Percentiles rank a stretch among this genome's conserved stretches.
These are phyloP conservation scores for Apiospora marii DNA, from an alignment of 2,329 filamentous ascomycete species.

Conservation along the genomic window DNA sequence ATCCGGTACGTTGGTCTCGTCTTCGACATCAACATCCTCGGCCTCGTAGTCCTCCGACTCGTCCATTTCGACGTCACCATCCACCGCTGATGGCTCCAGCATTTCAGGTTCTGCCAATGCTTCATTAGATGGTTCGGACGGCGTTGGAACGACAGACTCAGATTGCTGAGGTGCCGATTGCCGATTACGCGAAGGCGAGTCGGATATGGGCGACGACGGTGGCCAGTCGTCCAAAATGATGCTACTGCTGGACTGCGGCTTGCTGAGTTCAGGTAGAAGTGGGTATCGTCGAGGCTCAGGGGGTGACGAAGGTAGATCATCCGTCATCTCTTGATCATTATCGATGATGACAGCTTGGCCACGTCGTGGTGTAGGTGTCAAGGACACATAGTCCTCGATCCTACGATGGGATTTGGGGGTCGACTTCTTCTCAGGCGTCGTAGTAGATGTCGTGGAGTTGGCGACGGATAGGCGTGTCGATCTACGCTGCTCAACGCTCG, in stretches of 20 bases:
- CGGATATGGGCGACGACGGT: conserved; percentile 64
- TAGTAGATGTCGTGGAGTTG: conserved; percentile 25
- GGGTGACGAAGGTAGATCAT: conserved; percentile 64
- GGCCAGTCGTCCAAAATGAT: conserved; percentile 57
- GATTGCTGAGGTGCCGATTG: background rate
- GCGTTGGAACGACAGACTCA: background rate
- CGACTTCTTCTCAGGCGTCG: conserved; percentile 41
- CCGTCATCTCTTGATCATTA: conserved; percentile 56
- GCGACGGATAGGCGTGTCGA: conserved; percentile 23
- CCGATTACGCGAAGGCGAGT: conserved; percentile 53
- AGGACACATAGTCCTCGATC: conserved; percentile 62
- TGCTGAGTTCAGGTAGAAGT: conserved; percentile 57
- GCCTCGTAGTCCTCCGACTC: conserved; percentile 1
- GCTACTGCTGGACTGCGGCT: conserved; percentile 54
- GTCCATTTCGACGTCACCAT: conserved; percentile 17
- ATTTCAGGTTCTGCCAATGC: background rate
- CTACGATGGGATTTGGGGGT: conserved; percentile 55
- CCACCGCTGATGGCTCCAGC: background rate
- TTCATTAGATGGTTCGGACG: background rate
- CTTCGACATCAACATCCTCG: conserved; percentile 26
- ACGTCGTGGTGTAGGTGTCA: conserved; percentile 67
- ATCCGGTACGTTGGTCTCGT: conserved; percentile 5
- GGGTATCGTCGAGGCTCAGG: conserved; percentile 62
- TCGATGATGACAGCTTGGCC: conserved; percentile 57
- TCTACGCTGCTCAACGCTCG: conserved; percentile 48